Conservation (phyloP, 148 eudicot genomes). For the Diospyros kaki region DNA sequence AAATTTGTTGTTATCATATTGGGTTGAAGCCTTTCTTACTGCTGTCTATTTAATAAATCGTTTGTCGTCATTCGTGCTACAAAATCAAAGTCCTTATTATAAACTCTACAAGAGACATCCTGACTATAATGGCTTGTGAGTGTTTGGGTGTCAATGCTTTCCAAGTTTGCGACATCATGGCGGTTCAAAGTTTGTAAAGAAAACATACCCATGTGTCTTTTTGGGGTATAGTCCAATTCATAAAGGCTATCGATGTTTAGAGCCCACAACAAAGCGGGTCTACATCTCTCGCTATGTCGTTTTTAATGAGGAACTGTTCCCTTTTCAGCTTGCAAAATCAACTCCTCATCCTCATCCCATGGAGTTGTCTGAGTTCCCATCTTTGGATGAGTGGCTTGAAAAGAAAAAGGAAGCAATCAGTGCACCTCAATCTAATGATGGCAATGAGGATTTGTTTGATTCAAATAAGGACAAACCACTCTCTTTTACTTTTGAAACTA, state of each 20-base stretch:
- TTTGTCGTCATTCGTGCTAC: neutral
- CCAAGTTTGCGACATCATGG: neutral
- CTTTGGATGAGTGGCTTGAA: neutral
- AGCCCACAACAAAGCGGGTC: neutral
- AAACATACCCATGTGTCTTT: neutral
- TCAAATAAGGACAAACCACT: too few relatives aligned
- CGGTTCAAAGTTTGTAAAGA: neutral
- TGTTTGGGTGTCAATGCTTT: slow-evolving; percentile 4
- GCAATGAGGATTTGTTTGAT: too few relatives aligned
- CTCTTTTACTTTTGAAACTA: too few relatives aligned
- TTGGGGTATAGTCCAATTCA: neutral
- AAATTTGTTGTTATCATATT: neutral
- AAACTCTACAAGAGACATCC: neutral
- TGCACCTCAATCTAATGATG: too few relatives aligned
- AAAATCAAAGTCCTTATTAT: neutral
- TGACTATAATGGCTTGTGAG: neutral
- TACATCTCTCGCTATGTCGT: neutral
- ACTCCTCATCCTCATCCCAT: too few relatives aligned
- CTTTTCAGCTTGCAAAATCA: neutral
- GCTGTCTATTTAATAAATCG: neutral
- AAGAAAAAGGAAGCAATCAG: neutral
- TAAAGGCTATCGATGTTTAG: neutral
- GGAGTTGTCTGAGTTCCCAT: too few relatives aligned
- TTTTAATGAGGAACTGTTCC: neutral
- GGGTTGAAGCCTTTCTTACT: neutral